phyloP scores from a whole-genome alignment of 345 rosid genomes.

The Cardamine occulta region DNA sequence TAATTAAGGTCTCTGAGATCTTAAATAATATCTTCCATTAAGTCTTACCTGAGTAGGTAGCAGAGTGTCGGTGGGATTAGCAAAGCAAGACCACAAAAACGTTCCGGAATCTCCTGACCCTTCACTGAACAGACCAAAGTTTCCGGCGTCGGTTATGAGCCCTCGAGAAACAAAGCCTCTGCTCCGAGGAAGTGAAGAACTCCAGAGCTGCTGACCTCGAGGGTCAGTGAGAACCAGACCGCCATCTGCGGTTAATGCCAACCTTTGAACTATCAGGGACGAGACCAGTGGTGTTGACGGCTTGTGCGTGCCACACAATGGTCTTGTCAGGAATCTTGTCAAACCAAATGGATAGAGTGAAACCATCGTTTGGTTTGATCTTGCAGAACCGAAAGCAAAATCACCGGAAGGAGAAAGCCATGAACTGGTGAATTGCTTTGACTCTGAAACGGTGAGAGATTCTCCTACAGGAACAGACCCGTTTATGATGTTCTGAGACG shows the following conservation, averaged over 20 bases:
- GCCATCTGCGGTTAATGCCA: constrained; percentile 44
- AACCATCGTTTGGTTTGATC: constrained; percentile 15
- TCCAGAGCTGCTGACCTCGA: constrained; percentile 14
- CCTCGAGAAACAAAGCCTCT: constrained; percentile 42
- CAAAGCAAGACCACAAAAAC: constrained; percentile 56
- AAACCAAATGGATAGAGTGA: constrained; percentile 44
- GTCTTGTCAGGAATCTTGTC: constrained; percentile 38
- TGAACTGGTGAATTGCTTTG: constrained; percentile 17
- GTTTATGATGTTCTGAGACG: constrained; percentile 26
- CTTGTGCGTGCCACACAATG: constrained; percentile 37
- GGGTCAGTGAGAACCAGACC: constrained; percentile 48
- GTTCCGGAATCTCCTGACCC: neutral
- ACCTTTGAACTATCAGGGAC: constrained; percentile 49
- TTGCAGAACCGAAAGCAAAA: constrained; percentile 41
- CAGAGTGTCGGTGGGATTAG: constrained; percentile 57
- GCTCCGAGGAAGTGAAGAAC: neutral
- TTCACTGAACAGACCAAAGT: constrained; percentile 45
- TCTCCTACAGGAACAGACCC: constrained; percentile 27
- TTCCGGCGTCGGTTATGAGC: constrained; percentile 58
- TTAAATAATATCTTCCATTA: neutral
- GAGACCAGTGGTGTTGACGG: constrained; percentile 14
- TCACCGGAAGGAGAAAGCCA: constrained; percentile 37
- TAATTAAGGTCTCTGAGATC: neutral
- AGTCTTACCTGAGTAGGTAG: constrained; percentile 51
- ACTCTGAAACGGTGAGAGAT: constrained; percentile 18